Evolutionary conservation across 495 filamentous ascomycete species (phyloP).

Genomic region (Copromyces sp.): DNA sequence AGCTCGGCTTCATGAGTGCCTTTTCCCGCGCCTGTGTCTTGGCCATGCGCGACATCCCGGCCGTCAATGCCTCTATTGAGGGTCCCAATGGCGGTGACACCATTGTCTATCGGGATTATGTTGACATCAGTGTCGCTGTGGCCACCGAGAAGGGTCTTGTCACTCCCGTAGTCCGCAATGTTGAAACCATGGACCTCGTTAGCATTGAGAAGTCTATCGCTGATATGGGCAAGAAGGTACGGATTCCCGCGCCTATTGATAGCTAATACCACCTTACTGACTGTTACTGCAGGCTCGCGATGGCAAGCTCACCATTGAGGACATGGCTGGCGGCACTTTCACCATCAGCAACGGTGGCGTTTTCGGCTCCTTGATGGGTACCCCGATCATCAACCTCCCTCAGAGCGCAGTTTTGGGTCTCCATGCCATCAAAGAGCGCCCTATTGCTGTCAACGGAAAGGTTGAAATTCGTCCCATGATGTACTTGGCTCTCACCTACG

Average conservation of each 20-base stretch:
- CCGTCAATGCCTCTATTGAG: slow-evolving; percentile 97
- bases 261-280: slow-evolving; percentile 10
- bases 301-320: slow-evolving; percentile 95
- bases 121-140: slow-evolving; percentile 94
- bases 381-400: slow-evolving; percentile 97
- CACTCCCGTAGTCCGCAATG: slow-evolving; percentile 91
- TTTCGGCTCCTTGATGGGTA: slow-evolving; percentile 76
- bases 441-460: slow-evolving; percentile 83
- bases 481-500: slow-evolving; percentile 96
- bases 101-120: slow-evolving; percentile 95
- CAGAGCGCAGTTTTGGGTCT: slow-evolving; percentile 93
- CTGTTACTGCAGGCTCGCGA: slow-evolving; percentile 62
- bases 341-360: slow-evolving; percentile 90
- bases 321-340: slow-evolving; percentile 98
- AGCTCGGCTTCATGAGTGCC: slow-evolving; percentile 97
- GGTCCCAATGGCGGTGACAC: slow-evolving; percentile 92
- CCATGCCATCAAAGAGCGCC: slow-evolving; percentile 95
- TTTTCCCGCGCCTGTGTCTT: slow-evolving; percentile 87
- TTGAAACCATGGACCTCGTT: slow-evolving; percentile 76
- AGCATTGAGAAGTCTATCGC: slow-evolving; percentile 88
- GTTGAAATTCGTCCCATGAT: slow-evolving; percentile 96
- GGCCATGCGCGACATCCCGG: slow-evolving; percentile 88
- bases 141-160: slow-evolving; percentile 97
- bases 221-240: slow-evolving; percentile 87
- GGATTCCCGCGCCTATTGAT: not conserved